Percentiles rank a stretch among this genome's conserved stretches.
phyloP scores from a whole-genome alignment of 1,284 basidiomycete species.

The Ceratobasidium sp. region DNA sequence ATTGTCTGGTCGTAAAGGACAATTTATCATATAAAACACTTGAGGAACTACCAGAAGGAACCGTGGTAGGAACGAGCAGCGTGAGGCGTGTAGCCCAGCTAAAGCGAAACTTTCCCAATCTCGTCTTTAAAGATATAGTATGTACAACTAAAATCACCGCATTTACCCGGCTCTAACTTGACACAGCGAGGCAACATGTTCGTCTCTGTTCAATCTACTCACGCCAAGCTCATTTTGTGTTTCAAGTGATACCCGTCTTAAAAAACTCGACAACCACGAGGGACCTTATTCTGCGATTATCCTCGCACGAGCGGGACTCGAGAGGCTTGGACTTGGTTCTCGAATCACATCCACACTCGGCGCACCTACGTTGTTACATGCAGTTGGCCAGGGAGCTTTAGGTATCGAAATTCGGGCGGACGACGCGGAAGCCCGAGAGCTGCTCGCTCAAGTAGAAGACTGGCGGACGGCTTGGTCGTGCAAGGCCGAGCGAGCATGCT shows the following conservation, averaged over 20 bases:
- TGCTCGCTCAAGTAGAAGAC: conserved; percentile 77
- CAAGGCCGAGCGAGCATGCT: conserved; percentile 85
- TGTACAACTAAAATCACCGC: conserved; percentile 54
- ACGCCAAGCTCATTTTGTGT: conserved; percentile 23
- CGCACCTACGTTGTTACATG: conserved; percentile 83
- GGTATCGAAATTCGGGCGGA: conserved; percentile 86
- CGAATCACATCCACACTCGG: conserved; percentile 83
- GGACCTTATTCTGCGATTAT: conserved; percentile 91
- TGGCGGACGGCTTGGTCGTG: conserved; percentile 79
- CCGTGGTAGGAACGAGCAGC: conserved; percentile 93
- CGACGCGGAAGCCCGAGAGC: conserved; percentile 68
- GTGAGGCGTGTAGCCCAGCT: conserved; percentile 94
- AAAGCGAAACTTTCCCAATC: conserved; percentile 77
- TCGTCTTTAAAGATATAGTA: conserved; percentile 91
- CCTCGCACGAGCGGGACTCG: conserved; percentile 92
- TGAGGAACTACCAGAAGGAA: conserved; percentile 87
- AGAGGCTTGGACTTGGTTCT: conserved; percentile 80
- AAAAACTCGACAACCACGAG: conserved; percentile 88
- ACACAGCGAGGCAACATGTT: conserved; percentile 82
- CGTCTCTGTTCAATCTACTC: conserved; percentile 50
- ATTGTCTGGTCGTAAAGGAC: conserved; percentile 88
- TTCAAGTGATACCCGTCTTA: conserved; percentile 83
- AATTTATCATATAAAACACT: conserved; percentile 78
- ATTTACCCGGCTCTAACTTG: conserved; percentile 35
- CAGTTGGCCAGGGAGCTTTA: conserved; percentile 95